Evolutionary conservation across 345 rosid species (phyloP), one percentile per base, ranked within the genome.

Genomic region (Citrus sp.): DNA sequence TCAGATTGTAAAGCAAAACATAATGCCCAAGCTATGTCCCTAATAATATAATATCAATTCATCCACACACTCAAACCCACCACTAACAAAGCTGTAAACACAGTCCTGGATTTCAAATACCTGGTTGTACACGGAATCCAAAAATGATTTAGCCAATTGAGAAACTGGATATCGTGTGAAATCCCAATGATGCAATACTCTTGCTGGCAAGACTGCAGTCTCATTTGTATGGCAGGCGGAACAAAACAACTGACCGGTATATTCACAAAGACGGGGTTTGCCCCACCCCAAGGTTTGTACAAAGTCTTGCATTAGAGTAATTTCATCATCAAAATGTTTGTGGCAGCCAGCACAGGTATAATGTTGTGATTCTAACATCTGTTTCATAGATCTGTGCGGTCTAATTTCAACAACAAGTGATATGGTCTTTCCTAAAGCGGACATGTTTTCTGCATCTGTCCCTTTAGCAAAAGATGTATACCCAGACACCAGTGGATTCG

Each of bases 131-230:
- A 94, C 94, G 79, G 99, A 90, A 83, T 91, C 98, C 86, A 96
- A 85, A 88, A 90, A 96, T 70, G 94, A 94, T 86, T 94, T 96
- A 46, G 99, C 95, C 88, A 94, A 72, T 71, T 94, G 97, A 77
- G 97, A 90, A 83, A 95, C 93, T 64, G 97, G 90, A 86, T 93
- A 90, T 62, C 40, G 86, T 61, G 80, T 86, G 84, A 96, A 94
- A 87, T 96, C 98, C 98, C 99, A 96, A 75, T 87, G 85, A 85
- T 96, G 99, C 84, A 96, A 78, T 58, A 91, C 98, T 88, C 90
- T 90, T 13, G 97, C 95, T 40, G 99, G 99, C 81, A 96, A 81
- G 78, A 94, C 93, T 72, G 97, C 93, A 73, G 87, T 84, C 59
- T 94, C 97, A 87, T 90, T 91, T 78, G 92, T 83, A 81, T 96